Conservation (phyloP, 345 rosid species). For the Excoecaria agallocha region DNA sequence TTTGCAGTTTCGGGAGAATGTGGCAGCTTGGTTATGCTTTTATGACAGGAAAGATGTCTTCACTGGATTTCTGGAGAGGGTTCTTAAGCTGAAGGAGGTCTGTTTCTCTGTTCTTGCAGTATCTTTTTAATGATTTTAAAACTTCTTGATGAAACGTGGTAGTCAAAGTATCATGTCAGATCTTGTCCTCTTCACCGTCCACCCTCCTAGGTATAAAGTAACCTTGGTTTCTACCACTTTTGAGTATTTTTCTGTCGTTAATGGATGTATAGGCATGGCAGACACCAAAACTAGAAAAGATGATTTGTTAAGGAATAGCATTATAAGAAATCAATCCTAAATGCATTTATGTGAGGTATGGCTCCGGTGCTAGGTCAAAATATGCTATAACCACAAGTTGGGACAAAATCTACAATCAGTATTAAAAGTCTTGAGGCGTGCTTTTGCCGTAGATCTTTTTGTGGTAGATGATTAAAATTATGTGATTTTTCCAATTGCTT, state of each 20-base stretch:
- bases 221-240: not conserved
- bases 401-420: no score
- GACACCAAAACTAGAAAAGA: no score
- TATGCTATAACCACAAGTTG: no score
- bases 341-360: not conserved
- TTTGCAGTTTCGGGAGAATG: constrained; percentile 94
- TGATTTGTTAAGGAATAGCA: no score
- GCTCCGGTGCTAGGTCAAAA: no score
- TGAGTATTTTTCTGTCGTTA: not conserved
- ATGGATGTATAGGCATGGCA: not conserved
- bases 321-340: not conserved
- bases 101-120: constrained; percentile 18
- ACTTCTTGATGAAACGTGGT: not conserved
- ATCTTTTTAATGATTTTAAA: not conserved
- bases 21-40: constrained; percentile 95
- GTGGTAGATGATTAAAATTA: not conserved
- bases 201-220: not conserved
- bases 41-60: constrained; percentile 70
- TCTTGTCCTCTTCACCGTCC: not conserved
- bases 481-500: not conserved
- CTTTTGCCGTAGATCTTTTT: not conserved
- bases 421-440: not conserved
- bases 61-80: constrained; percentile 72
- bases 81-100: constrained; percentile 88
- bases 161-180: not conserved